Evolutionary conservation across 2,329 filamentous ascomycete genomes (phyloP).

Genomic region (Diplodia intermedia): DNA sequence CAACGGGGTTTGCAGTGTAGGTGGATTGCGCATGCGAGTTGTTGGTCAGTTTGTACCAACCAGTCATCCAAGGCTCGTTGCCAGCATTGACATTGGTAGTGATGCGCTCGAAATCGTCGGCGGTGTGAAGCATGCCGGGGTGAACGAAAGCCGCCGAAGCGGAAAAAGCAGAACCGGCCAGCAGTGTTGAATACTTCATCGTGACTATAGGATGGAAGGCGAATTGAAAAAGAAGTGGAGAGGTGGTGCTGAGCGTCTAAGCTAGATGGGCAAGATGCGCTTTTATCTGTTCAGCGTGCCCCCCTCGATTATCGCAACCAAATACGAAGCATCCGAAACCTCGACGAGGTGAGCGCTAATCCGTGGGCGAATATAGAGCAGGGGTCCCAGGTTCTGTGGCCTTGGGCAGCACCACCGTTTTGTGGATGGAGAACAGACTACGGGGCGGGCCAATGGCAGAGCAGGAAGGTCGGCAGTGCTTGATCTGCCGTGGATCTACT

Average conservation of each 20-base stretch:
- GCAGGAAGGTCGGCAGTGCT: neutral
- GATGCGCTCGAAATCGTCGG: slow-evolving; percentile 51
- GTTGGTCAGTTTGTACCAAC: slow-evolving; percentile 46
- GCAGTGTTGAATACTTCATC: slow-evolving; percentile 12
- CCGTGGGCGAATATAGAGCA: neutral
- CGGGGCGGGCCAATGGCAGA: neutral
- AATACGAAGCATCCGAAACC: slow-evolving; percentile 18
- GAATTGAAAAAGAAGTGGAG: neutral
- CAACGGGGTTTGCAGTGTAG: slow-evolving; percentile 42
- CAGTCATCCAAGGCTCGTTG: slow-evolving; percentile 47
- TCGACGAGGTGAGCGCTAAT: neutral
- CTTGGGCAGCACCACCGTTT: neutral
- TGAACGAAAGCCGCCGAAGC: slow-evolving; percentile 38
- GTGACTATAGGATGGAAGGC: neutral
- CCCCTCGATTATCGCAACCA: neutral
- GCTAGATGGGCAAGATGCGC: neutral
- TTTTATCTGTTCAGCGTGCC: neutral
- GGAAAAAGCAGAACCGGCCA: slow-evolving; percentile 20
- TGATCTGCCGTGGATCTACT: slow-evolving; percentile 7
- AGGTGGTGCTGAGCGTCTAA: neutral
- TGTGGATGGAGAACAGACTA: neutral
- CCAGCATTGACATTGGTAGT: slow-evolving; percentile 45
- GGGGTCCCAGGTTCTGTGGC: neutral
- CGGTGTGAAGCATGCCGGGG: slow-evolving; percentile 49
- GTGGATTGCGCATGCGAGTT: slow-evolving; percentile 40